Conservation (phyloP, 805 yeast genomes). For the Spathaspora sp. region DNA sequence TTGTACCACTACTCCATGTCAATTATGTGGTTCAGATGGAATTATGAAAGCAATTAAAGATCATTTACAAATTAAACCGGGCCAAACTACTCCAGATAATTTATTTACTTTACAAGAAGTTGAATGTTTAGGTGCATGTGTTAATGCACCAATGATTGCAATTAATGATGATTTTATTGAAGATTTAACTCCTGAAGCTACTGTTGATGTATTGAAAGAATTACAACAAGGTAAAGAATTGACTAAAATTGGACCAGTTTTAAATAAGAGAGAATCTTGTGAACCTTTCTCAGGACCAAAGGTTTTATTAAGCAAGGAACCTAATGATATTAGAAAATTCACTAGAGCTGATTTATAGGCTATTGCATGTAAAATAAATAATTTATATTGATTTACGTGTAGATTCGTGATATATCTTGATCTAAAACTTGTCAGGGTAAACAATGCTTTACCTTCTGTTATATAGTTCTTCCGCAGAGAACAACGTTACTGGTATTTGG, state of each 20-base stretch:
- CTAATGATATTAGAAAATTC: constrained; percentile 63
- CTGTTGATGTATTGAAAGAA: constrained; percentile 57
- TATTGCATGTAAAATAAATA: not conserved
- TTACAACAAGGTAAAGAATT: constrained; percentile 62
- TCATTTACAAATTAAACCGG: constrained; percentile 64
- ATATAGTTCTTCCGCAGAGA: too few relatives aligned
- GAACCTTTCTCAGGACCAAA: constrained; percentile 75
- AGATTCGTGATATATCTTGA: too few relatives aligned
- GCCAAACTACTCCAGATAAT: constrained; percentile 73
- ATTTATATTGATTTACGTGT: not conserved
- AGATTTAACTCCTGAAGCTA: constrained; percentile 69
- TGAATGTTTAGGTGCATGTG: constrained; percentile 90
- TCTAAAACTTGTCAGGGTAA: too few relatives aligned
- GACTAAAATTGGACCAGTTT: constrained; percentile 61
- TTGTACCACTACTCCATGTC: constrained; percentile 89
- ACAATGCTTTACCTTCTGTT: too few relatives aligned
- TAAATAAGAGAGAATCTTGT: constrained; percentile 60
- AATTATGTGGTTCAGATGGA: constrained; percentile 78
- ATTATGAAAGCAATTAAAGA: constrained; percentile 65
- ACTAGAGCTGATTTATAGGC: constrained; percentile 67
- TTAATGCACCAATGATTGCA: constrained; percentile 86
- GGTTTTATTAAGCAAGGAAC: constrained; percentile 55
- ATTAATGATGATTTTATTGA: constrained; percentile 80
- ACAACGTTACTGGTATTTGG: too few relatives aligned
- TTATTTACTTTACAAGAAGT: constrained; percentile 82